Evolutionary conservation across 2,329 filamentous ascomycete species (phyloP).

Genomic region (Aspergillus caelatus): DNA sequence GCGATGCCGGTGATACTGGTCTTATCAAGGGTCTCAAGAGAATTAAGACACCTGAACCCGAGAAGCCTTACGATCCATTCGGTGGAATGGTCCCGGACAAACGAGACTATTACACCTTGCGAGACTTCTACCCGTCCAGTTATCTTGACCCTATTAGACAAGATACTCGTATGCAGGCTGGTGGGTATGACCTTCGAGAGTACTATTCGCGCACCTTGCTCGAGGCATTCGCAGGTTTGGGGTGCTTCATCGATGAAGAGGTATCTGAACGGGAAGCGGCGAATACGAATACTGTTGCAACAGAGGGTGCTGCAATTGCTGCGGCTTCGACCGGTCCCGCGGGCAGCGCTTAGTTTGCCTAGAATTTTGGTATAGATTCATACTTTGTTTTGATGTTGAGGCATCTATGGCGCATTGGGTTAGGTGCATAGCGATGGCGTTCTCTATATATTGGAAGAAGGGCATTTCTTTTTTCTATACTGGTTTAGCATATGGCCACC

Average conservation of each 20-base stretch:
- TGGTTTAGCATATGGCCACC: background rate
- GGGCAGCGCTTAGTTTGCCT: background rate
- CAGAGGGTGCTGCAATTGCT: conserved; percentile 34
- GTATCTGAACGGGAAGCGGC: conserved; percentile 35
- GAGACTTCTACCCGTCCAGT: conserved; percentile 72
- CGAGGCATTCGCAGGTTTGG: conserved; percentile 87
- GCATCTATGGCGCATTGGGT: background rate
- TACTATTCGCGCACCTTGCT: conserved; percentile 81
- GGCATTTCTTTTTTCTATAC: background rate
- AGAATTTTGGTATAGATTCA: background rate
- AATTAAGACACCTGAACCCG: conserved; percentile 60
- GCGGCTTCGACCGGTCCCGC: conserved; percentile 15
- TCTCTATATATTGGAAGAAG: conserved; percentile 1
- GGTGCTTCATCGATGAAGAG: conserved; percentile 84
- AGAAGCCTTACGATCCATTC: conserved; percentile 86
- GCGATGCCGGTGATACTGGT: conserved; percentile 36
- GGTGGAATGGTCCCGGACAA: conserved; percentile 67
- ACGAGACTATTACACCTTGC: conserved; percentile 70
- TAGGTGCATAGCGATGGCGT: conserved; percentile 23
- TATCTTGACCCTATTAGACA: conserved; percentile 70
- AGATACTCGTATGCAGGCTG: conserved; percentile 69
- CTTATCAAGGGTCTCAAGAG: conserved; percentile 80
- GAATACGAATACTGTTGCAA: conserved; percentile 27
- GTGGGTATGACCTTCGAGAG: conserved; percentile 81
- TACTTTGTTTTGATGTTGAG: background rate